Evolutionary conservation across 106 monocot genomes (phyloP).

Genomic region (Apostasia ramifera): DNA sequence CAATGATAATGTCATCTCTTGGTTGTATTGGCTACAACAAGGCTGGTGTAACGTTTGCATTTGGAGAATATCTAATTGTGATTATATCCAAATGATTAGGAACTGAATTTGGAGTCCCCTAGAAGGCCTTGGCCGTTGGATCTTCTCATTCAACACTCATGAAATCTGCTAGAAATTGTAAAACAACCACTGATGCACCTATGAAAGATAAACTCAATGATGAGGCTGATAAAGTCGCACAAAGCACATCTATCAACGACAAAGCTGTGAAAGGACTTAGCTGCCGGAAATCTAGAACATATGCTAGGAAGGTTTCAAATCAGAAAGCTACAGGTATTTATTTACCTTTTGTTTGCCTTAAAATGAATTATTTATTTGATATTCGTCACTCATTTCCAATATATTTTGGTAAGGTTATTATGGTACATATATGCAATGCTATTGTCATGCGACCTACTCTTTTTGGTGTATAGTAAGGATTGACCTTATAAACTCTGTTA

Average conservation of each 20-base stretch:
- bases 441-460: background rate
- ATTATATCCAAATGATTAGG: conserved; percentile 1
- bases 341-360: background rate
- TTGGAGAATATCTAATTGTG: background rate
- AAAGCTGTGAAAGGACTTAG: conserved; percentile 14
- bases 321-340: conserved; percentile 25
- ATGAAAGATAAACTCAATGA: conserved; percentile 8
- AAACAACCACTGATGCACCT: conserved; percentile 1
- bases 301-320: conserved; percentile 15
- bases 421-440: background rate
- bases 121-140: background rate
- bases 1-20: no score
- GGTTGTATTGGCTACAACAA: no score
- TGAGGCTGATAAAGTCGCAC: conserved; percentile 1
- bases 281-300: conserved; percentile 17
- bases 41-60: no score
- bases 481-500: no score
- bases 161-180: conserved; percentile 1
- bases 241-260: conserved; percentile 1
- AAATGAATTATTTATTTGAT: background rate
- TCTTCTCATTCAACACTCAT: background rate
- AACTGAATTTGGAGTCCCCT: background rate
- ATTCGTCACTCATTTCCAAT: background rate
- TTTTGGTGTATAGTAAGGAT: background rate
- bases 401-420: background rate